These are phyloP conservation scores for Clarireedia paspali DNA, from an alignment of 2,329 filamentous ascomycete species.

Conservation along the genomic window DNA sequence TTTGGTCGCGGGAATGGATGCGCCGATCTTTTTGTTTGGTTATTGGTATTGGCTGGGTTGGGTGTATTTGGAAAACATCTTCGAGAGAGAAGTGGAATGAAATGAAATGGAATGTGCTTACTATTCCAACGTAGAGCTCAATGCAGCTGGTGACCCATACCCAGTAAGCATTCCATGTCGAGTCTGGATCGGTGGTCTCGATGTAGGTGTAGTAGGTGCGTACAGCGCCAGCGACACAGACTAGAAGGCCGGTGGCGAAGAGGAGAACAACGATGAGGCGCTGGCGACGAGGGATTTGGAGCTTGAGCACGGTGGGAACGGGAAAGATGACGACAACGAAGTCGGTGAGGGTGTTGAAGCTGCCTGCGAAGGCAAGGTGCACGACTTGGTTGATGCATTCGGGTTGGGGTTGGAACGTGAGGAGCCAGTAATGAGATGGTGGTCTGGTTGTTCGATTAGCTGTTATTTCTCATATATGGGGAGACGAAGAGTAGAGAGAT, in stretches of 20 bases:
- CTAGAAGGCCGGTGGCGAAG: constrained; percentile 42
- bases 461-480: neutral
- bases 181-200: constrained; percentile 24
- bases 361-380: constrained; percentile 44
- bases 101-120: constrained; percentile 17
- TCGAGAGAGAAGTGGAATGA: neutral
- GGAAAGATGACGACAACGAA: constrained; percentile 44
- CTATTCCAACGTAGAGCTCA: constrained; percentile 37
- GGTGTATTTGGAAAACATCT: too few relatives aligned
- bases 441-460: constrained; percentile 26
- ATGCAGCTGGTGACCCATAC: constrained; percentile 30
- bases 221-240: constrained; percentile 32
- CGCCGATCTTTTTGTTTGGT: constrained; percentile 30
- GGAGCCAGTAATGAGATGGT: constrained; percentile 31
- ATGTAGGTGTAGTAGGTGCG: constrained; percentile 31
- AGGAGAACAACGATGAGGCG: constrained; percentile 38
- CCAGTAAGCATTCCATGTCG: constrained; percentile 30
- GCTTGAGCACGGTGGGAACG: constrained; percentile 36
- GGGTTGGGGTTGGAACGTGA: constrained; percentile 23
- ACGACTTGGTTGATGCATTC: constrained; percentile 41
- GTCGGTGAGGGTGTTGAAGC: constrained; percentile 52
- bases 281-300: constrained; percentile 40
- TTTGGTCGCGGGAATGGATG: constrained; percentile 36
- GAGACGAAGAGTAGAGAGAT: too few relatives aligned
- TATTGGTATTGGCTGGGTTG: neutral